Percentiles rank a stretch among this genome's conserved stretches.
phyloP scores from a whole-genome alignment of 306 rosid genomes.

The Prunus fruticosa region DNA sequence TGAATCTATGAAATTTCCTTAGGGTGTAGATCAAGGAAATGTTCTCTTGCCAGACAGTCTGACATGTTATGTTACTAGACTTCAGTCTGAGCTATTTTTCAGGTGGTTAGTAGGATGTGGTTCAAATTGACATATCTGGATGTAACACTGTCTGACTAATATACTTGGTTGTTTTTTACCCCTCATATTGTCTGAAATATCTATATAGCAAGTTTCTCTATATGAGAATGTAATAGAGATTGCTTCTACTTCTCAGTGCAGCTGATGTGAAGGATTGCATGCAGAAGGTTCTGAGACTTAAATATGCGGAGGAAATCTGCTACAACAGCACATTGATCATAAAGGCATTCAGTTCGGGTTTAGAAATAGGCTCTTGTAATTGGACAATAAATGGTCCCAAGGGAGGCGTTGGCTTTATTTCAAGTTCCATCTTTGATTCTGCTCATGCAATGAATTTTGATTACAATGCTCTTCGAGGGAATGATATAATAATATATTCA shows the following conservation, averaged over 20 bases:
- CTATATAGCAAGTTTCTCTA: slow-evolving; percentile 15
- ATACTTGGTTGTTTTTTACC: not conserved
- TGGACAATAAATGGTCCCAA: slow-evolving; percentile 72
- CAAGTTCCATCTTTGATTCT: slow-evolving; percentile 72
- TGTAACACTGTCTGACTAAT: not conserved
- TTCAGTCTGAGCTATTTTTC: not conserved
- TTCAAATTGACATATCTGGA: not conserved
- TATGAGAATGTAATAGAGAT: slow-evolving; percentile 29
- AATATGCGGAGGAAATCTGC: slow-evolving; percentile 72
- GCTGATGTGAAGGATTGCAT: slow-evolving; percentile 75
- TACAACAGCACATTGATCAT: slow-evolving; percentile 69
- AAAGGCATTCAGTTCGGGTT: slow-evolving; percentile 85
- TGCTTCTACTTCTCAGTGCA: slow-evolving; percentile 75
- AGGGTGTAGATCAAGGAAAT: not conserved
- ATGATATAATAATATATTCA: slow-evolving; percentile 55
- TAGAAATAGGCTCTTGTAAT: slow-evolving; percentile 87
- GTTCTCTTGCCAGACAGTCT: not conserved
- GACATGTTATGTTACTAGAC: not conserved
- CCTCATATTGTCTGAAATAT: not conserved
- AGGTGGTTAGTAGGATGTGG: not conserved
- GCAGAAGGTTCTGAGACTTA: slow-evolving; percentile 58
- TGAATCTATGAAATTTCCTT: not conserved
- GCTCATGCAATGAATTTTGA: slow-evolving; percentile 75
- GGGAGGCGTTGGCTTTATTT: slow-evolving; percentile 64
- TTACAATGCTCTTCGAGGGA: slow-evolving; percentile 54